A percentile compares a stretch with the other conserved stretches of the same genome.
phyloP scores from a whole-genome alignment of 1,284 basidiomycete species.

The Boletus chippewaensis region DNA sequence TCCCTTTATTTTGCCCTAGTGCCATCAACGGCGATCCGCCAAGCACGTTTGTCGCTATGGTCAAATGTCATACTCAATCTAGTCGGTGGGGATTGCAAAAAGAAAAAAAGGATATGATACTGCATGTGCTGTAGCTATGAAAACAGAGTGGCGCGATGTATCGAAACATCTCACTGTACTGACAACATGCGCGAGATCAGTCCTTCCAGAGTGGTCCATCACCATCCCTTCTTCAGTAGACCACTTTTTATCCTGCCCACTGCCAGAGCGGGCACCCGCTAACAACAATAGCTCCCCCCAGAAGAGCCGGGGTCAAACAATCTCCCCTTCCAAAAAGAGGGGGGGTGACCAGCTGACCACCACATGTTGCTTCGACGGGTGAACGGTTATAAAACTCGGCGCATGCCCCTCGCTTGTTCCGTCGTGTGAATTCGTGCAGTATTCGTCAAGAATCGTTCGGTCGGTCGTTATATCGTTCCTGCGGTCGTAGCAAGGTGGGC shows the following conservation, averaged over 20 bases:
- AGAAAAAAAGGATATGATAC: constrained; percentile 8
- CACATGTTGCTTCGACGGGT: constrained; percentile 11
- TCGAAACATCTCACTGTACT: constrained; percentile 21
- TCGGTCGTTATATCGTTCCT: constrained; percentile 36
- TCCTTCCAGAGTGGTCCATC: constrained; percentile 28
- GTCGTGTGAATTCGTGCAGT: constrained; percentile 29
- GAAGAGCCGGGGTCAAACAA: constrained; percentile 15
- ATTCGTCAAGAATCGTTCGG: constrained; percentile 46
- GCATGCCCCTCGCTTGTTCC: constrained; percentile 23
- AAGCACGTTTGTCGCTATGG: constrained; percentile 7
- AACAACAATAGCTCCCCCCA: constrained; percentile 20
- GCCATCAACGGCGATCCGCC: constrained; percentile 4
- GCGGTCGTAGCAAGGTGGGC: constrained; percentile 33
- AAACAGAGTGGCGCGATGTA: constrained; percentile 22
- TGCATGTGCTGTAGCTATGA: constrained; percentile 21
- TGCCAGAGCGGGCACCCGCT: constrained; percentile 29
- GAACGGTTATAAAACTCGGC: constrained; percentile 20
- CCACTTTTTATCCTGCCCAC: constrained; percentile 28
- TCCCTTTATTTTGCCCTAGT: constrained; percentile 16
- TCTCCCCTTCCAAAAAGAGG: constrained; percentile 11
- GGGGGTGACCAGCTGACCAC: constrained; percentile 11
- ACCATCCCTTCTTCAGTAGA: constrained; percentile 18
- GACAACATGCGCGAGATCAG: constrained; percentile 22
- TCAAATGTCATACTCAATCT: background rate
- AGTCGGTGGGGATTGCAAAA: constrained; percentile 12